Conservation (phyloP, 2,329 filamentous ascomycete genomes). For the Cadophora sp. region DNA sequence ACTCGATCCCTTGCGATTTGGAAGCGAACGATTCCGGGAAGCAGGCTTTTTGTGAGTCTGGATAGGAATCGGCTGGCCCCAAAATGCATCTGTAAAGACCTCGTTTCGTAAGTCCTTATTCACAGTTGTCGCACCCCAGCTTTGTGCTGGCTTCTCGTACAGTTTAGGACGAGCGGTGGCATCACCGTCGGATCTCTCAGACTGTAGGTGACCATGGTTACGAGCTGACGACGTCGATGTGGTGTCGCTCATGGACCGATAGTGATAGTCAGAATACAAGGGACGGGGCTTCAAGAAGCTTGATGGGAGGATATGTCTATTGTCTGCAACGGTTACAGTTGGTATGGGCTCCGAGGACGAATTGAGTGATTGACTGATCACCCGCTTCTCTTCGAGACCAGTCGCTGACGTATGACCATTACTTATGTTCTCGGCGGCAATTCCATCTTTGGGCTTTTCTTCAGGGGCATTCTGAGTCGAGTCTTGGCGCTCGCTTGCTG, state of each 20-base stretch:
- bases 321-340: slow-evolving; percentile 92
- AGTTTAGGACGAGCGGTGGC: slow-evolving; percentile 50
- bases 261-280: slow-evolving; percentile 44
- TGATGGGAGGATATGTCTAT: slow-evolving; percentile 89
- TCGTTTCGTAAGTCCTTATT: slow-evolving; percentile 89
- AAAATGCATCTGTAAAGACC: slow-evolving; percentile 90
- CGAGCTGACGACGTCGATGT: slow-evolving; percentile 46
- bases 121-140: slow-evolving; percentile 91
- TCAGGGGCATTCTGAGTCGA: slow-evolving; percentile 39
- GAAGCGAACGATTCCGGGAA: slow-evolving; percentile 68
- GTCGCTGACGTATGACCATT: slow-evolving; percentile 20
- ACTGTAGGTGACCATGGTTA: slow-evolving; percentile 32
- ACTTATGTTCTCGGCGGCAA: neutral
- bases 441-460: slow-evolving; percentile 19
- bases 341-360: slow-evolving; percentile 71
- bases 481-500: slow-evolving; percentile 27
- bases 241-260: slow-evolving; percentile 37
- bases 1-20: slow-evolving; percentile 54
- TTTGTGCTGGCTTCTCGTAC: slow-evolving; percentile 64
- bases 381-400: slow-evolving; percentile 47
- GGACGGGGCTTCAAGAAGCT: slow-evolving; percentile 74
- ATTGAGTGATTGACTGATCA: slow-evolving; percentile 79
- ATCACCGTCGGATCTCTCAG: slow-evolving; percentile 4
- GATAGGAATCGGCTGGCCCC: slow-evolving; percentile 81
- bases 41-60: slow-evolving; percentile 75